Evolutionary conservation across 441 rosid species (phyloP).

Genomic region (Hypseocharis bilobata): DNA sequence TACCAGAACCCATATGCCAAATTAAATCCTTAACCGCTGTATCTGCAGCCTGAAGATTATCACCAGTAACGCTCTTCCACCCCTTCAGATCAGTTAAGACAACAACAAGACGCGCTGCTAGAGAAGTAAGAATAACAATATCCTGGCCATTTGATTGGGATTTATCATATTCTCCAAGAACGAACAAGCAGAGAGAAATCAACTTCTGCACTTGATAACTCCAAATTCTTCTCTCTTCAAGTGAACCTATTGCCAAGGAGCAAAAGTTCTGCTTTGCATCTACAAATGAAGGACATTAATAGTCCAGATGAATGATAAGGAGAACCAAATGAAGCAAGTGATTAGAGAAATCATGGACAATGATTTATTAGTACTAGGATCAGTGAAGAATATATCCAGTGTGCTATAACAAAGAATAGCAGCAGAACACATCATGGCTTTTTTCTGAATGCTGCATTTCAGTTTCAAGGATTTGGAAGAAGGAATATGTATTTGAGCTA

Average conservation of each 20-base stretch:
- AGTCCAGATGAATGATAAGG: slow-evolving; percentile 5
- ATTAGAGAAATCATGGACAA: background rate
- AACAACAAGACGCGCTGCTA: slow-evolving; percentile 59
- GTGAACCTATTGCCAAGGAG: slow-evolving; percentile 47
- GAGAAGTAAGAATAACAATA: slow-evolving; percentile 44
- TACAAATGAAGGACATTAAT: slow-evolving; percentile 22
- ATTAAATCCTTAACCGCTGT: slow-evolving; percentile 47
- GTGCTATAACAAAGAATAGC: background rate
- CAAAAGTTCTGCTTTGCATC: slow-evolving; percentile 67
- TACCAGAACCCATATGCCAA: slow-evolving; percentile 52
- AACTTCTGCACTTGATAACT: slow-evolving; percentile 56
- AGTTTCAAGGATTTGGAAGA: background rate
- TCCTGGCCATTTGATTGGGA: slow-evolving; percentile 35
- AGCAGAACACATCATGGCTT: background rate
- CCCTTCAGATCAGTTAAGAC: slow-evolving; percentile 65
- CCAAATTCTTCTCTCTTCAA: slow-evolving; percentile 68
- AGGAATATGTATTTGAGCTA: no score
- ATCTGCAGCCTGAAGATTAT: slow-evolving; percentile 42
- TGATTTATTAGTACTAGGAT: background rate
- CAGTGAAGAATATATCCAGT: background rate
- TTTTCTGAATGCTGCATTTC: background rate
- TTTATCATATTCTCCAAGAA: slow-evolving; percentile 48
- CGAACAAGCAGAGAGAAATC: slow-evolving; percentile 53
- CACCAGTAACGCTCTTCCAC: slow-evolving; percentile 46
- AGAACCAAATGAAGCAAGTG: background rate